phyloP scores from a whole-genome alignment of 441 rosid species.

The Eugenia klotzschiana region DNA sequence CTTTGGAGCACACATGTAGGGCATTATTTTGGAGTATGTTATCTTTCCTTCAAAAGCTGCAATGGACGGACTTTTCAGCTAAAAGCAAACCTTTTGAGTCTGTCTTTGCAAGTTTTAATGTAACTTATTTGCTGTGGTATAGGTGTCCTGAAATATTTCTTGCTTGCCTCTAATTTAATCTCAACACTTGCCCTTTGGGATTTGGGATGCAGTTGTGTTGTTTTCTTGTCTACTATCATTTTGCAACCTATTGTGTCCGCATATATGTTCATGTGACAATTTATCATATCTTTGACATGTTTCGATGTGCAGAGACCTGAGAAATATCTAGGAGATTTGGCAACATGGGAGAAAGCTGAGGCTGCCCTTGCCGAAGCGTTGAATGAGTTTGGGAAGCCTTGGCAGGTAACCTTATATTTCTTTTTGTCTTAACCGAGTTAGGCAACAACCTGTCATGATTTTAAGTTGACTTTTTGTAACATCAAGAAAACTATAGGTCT shows the following conservation, averaged over 20 bases:
- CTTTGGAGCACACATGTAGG: not conserved
- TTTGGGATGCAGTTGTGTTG: not conserved
- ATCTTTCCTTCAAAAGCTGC: not conserved
- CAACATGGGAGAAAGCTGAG: conserved; percentile 89
- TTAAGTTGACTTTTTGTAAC: not conserved
- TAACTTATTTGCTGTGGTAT: not conserved
- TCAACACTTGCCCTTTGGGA: not conserved
- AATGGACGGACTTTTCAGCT: not conserved
- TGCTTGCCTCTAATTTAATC: not conserved
- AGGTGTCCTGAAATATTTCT: not conserved
- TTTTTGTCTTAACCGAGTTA: not conserved
- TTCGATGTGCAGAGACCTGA: conserved; percentile 63
- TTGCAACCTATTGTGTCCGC: not conserved
- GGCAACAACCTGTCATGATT: not conserved
- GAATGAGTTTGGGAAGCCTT: conserved; percentile 68
- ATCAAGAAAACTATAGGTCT: not conserved
- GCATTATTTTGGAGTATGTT: not conserved
- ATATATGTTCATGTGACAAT: not conserved
- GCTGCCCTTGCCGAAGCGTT: conserved; percentile 68
- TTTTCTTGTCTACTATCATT: not conserved
- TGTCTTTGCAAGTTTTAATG: not conserved
- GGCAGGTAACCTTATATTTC: conserved; percentile 45
- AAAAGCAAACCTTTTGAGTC: not conserved
- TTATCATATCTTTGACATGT: not conserved
- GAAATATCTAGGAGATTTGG: conserved; percentile 66